Base-by-base conservation (phyloP, 495 filamentous ascomycete species). In the Alectoria sarmentosa region DNA sequence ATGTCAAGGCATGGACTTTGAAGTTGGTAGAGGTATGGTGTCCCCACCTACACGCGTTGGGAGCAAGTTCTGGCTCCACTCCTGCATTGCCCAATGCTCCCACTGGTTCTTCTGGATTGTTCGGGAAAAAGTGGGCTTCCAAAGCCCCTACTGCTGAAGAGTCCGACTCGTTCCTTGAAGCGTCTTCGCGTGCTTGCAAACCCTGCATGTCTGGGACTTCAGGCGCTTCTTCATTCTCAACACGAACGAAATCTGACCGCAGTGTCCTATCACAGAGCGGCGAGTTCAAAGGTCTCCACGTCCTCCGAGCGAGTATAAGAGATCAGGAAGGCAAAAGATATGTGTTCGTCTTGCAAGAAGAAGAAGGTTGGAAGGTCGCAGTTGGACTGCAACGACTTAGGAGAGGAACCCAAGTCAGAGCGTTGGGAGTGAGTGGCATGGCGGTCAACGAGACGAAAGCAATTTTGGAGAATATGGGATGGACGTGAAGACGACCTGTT, bases 1-100 rank as follows among this genome's bases (percentile, higher is more conserved):
- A 98, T 73, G 83, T 97, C 74, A 97, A 97, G 73, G 92, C 93
- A 23, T 97, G 94, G 94, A 96, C 90, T 17, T 83, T 98, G 76
- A 96, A 92, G 75, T 78, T 86, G 34, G 85, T 94, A 68, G 94
- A 98, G 80, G 87, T 97, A 73, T 92, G 90, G 85, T 92, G 88
- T 69, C 86, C 88, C 30, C 79, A 81, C 39, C 75, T 76, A 44
- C 54, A 65, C 61, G 58, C 61, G 15, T 71, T 77, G 63, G 71
- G 61, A 70, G 74, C 75, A 66, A 71, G 69, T 70, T 71, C 74
- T 70, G 69, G 69, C 68, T 73, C 75, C 70, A 73, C 73, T 64
- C 71, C 75, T 61, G 67, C 65, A 55, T 60, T 69, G 28, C 49
- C 66, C 70, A 48, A 73, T 71, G 28, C 65, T 72, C 64, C 73